phyloP scores from a whole-genome alignment of 192 early-diverging fungal species.

The Linnemannia exigua region DNA sequence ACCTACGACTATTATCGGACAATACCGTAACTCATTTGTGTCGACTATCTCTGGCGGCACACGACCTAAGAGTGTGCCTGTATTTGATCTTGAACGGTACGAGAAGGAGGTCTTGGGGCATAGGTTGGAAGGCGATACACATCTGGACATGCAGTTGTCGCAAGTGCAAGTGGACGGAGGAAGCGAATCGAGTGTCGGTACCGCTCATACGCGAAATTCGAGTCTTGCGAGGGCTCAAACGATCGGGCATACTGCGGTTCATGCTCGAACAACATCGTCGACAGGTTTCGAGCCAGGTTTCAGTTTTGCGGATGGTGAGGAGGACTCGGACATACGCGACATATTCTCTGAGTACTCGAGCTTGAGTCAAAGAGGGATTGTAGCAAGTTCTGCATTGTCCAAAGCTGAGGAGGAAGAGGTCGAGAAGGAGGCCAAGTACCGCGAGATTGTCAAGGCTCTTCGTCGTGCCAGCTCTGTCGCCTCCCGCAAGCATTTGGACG shows the following conservation, averaged over 20 bases:
- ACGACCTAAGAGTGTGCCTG: constrained; percentile 33
- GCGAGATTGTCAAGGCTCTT: constrained; percentile 42
- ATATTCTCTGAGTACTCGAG: background rate
- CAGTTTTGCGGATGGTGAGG: background rate
- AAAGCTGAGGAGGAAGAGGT: constrained; percentile 15
- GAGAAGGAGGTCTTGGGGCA: constrained; percentile 39
- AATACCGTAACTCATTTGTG: constrained; percentile 13
- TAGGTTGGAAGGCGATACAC: background rate
- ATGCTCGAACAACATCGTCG: background rate
- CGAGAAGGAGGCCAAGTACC: constrained; percentile 31
- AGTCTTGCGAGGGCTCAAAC: constrained; percentile 8
- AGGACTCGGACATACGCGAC: background rate
- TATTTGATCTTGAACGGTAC: constrained; percentile 44
- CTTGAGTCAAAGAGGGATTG: background rate
- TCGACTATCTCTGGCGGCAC: constrained; percentile 4
- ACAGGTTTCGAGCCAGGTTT: background rate
- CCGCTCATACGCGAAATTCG: background rate
- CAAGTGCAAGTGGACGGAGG: no score
- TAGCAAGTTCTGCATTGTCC: background rate
- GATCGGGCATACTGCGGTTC: background rate
- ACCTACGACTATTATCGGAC: constrained; percentile 40
- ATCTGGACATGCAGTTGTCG: no score
- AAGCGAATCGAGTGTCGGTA: background rate
- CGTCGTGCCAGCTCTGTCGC: constrained; percentile 31
- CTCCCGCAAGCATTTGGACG: constrained; percentile 2